These are phyloP conservation scores for Erythrobasidium hasegawianum DNA, from an alignment of 1,284 basidiomycete species.

Conservation along the genomic window DNA sequence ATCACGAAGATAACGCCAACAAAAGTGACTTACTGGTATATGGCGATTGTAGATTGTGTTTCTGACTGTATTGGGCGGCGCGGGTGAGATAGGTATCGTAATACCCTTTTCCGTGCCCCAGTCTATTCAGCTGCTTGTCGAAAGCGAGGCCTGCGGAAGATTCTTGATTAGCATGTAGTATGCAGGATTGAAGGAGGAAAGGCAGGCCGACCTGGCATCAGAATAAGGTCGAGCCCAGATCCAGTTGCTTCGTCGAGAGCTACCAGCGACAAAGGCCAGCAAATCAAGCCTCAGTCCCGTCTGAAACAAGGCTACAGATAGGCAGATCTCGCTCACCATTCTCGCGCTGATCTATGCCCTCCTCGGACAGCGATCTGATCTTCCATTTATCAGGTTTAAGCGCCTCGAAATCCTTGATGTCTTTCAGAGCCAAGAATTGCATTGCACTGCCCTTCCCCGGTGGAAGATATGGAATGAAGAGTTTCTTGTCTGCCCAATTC, in stretches of 20 bases:
- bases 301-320: background rate
- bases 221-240: conserved; percentile 49
- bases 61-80: conserved; percentile 38
- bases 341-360: conserved; percentile 39
- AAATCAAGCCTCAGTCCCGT: conserved; percentile 11
- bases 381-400: conserved; percentile 50
- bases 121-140: conserved; percentile 46
- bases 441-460: conserved; percentile 45
- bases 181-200: background rate
- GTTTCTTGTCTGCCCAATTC: conserved; percentile 43
- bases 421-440: conserved; percentile 49
- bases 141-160: conserved; percentile 45
- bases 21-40: conserved; percentile 32
- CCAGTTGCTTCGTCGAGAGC: conserved; percentile 45
- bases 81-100: conserved; percentile 49
- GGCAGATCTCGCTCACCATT: background rate
- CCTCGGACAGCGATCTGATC: conserved; percentile 48
- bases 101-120: conserved; percentile 52
- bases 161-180: too few relatives aligned
- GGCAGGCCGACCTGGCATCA: conserved; percentile 46
- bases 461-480: conserved; percentile 51
- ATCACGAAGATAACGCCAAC: background rate
- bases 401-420: conserved; percentile 44
- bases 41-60: conserved; percentile 16
- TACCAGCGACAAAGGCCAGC: conserved; percentile 25